phyloP scores from a whole-genome alignment of 176 grass and related monocot species.

The Alloteropsis semialata region DNA sequence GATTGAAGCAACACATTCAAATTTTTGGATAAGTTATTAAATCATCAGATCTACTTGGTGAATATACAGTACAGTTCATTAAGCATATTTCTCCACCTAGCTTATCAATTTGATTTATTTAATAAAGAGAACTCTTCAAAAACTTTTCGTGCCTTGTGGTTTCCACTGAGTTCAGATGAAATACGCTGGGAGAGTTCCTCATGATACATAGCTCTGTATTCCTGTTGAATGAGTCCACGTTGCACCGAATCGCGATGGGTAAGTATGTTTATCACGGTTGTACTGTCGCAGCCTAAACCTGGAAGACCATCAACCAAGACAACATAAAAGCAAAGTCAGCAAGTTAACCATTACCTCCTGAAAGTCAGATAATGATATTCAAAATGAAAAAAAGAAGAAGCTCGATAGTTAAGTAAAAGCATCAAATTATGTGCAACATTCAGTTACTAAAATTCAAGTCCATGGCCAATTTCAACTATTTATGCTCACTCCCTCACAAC shows the following conservation, averaged over 20 bases:
- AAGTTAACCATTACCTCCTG: not conserved
- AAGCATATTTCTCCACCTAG: not conserved
- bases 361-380: not conserved
- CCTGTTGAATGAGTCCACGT: constrained; percentile 87
- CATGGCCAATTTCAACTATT: not conserved
- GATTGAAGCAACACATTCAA: not conserved
- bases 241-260: constrained; percentile 86
- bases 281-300: constrained; percentile 92
- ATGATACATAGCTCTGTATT: constrained; percentile 89
- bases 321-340: constrained; percentile 19
- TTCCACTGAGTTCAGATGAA: constrained; percentile 82
- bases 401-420: constrained; percentile 13
- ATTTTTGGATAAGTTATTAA: constrained; percentile 1
- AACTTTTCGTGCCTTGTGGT: constrained; percentile 60
- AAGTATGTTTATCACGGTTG: constrained; percentile 78
- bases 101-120: not conserved
- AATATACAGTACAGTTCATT: not conserved
- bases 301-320: constrained; percentile 20
- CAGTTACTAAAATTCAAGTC: not conserved
- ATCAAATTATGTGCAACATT: not conserved
- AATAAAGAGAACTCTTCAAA: not conserved
- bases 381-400: not conserved
- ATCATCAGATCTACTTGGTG: not conserved
- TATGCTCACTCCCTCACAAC: not conserved
- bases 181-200: constrained; percentile 66